Evolutionary conservation across 1,284 basidiomycete genomes (phyloP).

Genomic region (Irpex sp.): DNA sequence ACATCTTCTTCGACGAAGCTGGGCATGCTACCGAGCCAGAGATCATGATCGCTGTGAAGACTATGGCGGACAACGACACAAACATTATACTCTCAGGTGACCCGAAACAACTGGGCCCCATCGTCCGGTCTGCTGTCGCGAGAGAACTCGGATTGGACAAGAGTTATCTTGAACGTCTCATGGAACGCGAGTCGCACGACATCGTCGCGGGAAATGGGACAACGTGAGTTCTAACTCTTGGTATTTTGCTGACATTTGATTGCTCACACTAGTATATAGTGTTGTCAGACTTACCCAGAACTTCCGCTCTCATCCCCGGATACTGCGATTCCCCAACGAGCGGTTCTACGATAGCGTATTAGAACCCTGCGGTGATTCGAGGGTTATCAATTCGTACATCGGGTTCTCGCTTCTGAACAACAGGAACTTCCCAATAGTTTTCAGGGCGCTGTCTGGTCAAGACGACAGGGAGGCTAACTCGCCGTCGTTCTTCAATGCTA

Average conservation of each 20-base stretch:
- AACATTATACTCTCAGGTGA: slow-evolving; percentile 60
- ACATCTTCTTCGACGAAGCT: slow-evolving; percentile 41
- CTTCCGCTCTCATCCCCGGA: slow-evolving; percentile 52
- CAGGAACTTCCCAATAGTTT: slow-evolving; percentile 41
- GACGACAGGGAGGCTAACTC: slow-evolving; percentile 38
- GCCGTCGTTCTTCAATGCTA: slow-evolving; percentile 45
- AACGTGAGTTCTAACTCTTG: slow-evolving; percentile 32
- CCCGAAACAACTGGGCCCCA: slow-evolving; percentile 60
- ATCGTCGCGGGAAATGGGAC: slow-evolving; percentile 32
- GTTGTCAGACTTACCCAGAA: slow-evolving; percentile 50
- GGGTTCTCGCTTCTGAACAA: slow-evolving; percentile 30
- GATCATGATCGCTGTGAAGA: slow-evolving; percentile 56
- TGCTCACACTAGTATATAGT: slow-evolving; percentile 22
- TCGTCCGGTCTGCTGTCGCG: slow-evolving; percentile 50
- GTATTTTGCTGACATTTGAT: neutral
- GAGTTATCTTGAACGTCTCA: slow-evolving; percentile 57
- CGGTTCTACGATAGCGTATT: slow-evolving; percentile 51
- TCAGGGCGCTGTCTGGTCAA: slow-evolving; percentile 39
- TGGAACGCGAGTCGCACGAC: slow-evolving; percentile 45
- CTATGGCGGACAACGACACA: slow-evolving; percentile 46
- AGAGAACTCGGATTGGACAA: slow-evolving; percentile 45
- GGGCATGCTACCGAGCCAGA: slow-evolving; percentile 49
- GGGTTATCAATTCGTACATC: slow-evolving; percentile 32
- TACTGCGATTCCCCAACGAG: slow-evolving; percentile 54
- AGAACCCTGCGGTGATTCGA: slow-evolving; percentile 35